Evolutionary conservation across 257 asterid genomes (phyloP).

Genomic region (Handroanthus guayacan): DNA sequence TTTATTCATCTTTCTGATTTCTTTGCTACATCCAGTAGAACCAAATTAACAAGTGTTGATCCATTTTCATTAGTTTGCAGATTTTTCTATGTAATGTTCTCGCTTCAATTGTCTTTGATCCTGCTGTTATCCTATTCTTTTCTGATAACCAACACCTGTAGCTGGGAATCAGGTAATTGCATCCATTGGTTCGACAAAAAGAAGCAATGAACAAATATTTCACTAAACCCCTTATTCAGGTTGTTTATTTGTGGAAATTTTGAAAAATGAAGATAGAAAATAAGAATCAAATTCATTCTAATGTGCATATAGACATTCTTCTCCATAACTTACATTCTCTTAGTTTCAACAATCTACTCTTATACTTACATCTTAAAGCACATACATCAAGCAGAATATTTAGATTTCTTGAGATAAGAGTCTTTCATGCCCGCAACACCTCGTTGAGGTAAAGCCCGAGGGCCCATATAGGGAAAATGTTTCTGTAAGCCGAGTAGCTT

Average conservation of each 20-base stretch:
- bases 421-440: constrained; percentile 45
- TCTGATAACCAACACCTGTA: no score
- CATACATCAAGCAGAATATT: not conserved
- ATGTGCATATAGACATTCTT: no score
- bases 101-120: no score
- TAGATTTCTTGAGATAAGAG: not conserved
- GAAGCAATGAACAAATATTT: not conserved
- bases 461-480: constrained; percentile 84
- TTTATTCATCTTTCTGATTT: no score
- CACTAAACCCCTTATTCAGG: not conserved
- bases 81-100: no score
- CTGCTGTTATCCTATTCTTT: no score
- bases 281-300: not conserved
- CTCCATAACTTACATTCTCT: no score
- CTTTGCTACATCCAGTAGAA: no score
- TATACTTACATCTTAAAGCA: constrained; percentile 3
- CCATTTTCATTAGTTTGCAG: no score
- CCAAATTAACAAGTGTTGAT: no score
- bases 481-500: constrained; percentile 72
- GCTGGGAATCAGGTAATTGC: no score
- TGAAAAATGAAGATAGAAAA: not conserved
- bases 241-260: not conserved
- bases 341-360: not conserved
- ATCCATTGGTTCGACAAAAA: no score
- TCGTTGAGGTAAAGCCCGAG: constrained; percentile 74